Evolutionary conservation across 2,329 filamentous ascomycete species (phyloP), one percentile per base, ranked within the genome.

Genomic region (Penicillium sp.): DNA sequence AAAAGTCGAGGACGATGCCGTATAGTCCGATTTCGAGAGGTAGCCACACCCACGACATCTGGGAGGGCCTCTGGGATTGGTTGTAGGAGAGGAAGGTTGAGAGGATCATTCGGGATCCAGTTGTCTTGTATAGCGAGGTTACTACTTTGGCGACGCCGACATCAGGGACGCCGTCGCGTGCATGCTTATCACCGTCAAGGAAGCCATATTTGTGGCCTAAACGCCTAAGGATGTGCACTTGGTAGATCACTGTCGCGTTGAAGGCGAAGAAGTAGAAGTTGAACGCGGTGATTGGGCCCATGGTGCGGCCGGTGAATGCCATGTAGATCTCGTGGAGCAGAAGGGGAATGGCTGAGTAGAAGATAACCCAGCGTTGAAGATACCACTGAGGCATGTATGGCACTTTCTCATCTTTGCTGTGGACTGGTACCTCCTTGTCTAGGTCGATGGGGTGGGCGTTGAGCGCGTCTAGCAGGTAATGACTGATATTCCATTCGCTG

Each of bases 321-420:
- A 58, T 64, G 44, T 69, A 76, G 18, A 63, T 52, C 57, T 78
- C 72, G 26, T 79, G 76, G 0, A 77, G 43, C 35, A 69, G 53
- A 10, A 79, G 59, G 1, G 77, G 76, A 6, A 76, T 60, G 2
- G 67, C 59, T 0, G 76, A 69, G 55, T 79, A 73, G 14, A 72
- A 63, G 1, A 79, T 53, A 0, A 79, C 71, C 75, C 76, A 79
- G 6, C 67, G 61, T 50, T 78, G 74, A 3, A 69, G 61, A 20
- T 69, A 68, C 61, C 63, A 70, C 31, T 76, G 68, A 0, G 73
- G 65, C 24, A 78, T 59, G 49, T 72, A 69, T 0, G 76, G 76
- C 4, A 79, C 60, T 37, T 73, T 73, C 37, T 79, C 76, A 1
- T 67, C 67, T 62, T 80, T 80, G 11, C 63, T 46, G 60, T 77